Evolutionary conservation across 169 alveolate species (phyloP), one percentile per base, ranked within the genome.

Genomic region (Plasmodium cynomolgi): DNA sequence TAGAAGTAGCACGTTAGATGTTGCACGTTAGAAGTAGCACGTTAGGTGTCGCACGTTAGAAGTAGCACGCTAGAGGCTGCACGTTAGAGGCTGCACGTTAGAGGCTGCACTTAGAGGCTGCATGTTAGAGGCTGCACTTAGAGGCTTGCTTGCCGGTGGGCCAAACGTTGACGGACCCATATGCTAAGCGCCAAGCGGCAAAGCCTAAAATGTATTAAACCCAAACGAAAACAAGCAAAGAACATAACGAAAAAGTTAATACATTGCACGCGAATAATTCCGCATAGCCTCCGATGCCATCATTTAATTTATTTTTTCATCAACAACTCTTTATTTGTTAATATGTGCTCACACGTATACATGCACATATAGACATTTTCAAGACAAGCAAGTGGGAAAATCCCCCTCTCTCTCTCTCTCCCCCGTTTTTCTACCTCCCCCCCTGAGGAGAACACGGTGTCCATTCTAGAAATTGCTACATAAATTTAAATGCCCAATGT

Each of bases 291-390:
- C 54, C 7, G 13, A 73, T 73, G 75, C 39, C 56, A 84, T 31
- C 31, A 84, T 84, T 74, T 84, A 72, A 84, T 84, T 62, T 84
- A 84, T 74, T 84, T 73, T 84, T 84, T 72, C 84, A 84, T 74
- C 79, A 11, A 74, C 13, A 73, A 73, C 77, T 73, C 56, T 47
- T 26, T 68, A 68, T 68, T 84, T 84, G 54, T 68, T 41, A 84
- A 54, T 23, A 33, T 83, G 68, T 83, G 79, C 54, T 71, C 34
- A 26, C 77, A 41, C 77, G 54, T 84, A 26, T 26, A 68, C 37
- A 68, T 84, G 75, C 75, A 81, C 54, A 29, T 71, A 39, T 50
- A 2, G 34, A 56, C 68, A 50, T 23, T 82, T 47, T 54, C 33
- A 82, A 82, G 41, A 82, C 58, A 26, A 68, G 37, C 37, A 68